phyloP scores from a whole-genome alignment of 2,329 filamentous ascomycete species.

The Plectosphaerella plurivora region DNA sequence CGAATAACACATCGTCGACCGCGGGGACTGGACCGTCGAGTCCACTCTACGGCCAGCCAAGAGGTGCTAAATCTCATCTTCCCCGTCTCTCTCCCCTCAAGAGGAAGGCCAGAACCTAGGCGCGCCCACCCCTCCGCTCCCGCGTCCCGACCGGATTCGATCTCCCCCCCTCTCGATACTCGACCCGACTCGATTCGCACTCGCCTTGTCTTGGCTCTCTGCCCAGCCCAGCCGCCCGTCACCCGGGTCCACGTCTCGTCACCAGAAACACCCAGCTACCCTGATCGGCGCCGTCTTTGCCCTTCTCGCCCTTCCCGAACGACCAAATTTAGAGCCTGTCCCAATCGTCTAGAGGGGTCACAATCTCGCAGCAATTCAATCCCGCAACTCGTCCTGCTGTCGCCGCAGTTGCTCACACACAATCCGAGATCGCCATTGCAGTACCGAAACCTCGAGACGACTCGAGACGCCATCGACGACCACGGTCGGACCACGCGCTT shows the following conservation, averaged over 20 bases:
- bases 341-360: neutral
- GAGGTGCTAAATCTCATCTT: neutral
- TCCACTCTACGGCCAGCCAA: neutral
- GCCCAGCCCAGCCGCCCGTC: neutral
- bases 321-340: neutral
- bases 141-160: neutral
- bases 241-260: neutral
- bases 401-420: no score
- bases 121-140: neutral
- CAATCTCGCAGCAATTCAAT: no score
- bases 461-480: neutral
- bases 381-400: no score
- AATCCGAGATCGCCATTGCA: neutral
- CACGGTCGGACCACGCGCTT: no score
- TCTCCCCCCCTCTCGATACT: neutral
- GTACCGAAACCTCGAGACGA: neutral
- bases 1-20: no score
- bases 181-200: neutral
- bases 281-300: neutral
- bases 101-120: neutral
- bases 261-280: neutral
- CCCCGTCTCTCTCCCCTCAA: neutral
- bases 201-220: neutral
- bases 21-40: no score
- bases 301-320: constrained; percentile 19